Base-by-base conservation (phyloP, 176 grass and related monocot genomes). In the Stipa capillata region DNA sequence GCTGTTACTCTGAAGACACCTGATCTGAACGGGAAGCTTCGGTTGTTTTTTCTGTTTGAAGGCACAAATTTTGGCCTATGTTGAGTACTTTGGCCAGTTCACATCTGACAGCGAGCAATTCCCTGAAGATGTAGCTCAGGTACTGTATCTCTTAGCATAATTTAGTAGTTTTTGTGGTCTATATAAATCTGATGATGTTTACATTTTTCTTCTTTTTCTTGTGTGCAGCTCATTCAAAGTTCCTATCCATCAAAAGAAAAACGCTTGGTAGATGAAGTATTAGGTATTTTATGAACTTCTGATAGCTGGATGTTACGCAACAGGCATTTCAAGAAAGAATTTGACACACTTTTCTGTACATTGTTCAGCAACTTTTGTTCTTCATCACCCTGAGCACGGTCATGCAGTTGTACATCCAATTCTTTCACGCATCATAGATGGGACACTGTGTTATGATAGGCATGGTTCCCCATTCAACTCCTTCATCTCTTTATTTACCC, bases 21-120 rank as follows among this genome's bases (percentile, higher is more conserved):
- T 82, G 25, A 62, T 80, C 39, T 59, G 32, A 50, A 72, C 54
- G 34, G 8, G 36, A 41, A 24, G 44, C 21, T 48, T n/a, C n/a
- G 43, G 54, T 79, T 44, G 16, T 37, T 1, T 71, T 55, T 73
- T 60, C 79, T 87, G 60, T n/a, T n/a, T 83, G 56, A 85, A 99
- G 97, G 97, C 83, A 84, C 97, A 99, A 93, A 90, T 89, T 82
- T 69, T 91, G 82, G 97, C 97, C 80, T 99, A 96, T 79, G 92
- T 99, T 65, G 92, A 99, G 86, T 99, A 93, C 78, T 93, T 99
- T 87, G 97, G 90, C 69, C 97, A 99, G 80, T 99, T 99, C 74
- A 95, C 97, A 73, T 76, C 90, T 66, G 97, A 99, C 10, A 89
- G 87, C 2, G 97, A 99, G 78, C 89, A 93, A 79, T 99, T 99